Evolutionary conservation across 2,329 filamentous ascomycete species (phyloP), one percentile per base, ranked within the genome.

Genomic region (Uncinocarpus reesii): DNA sequence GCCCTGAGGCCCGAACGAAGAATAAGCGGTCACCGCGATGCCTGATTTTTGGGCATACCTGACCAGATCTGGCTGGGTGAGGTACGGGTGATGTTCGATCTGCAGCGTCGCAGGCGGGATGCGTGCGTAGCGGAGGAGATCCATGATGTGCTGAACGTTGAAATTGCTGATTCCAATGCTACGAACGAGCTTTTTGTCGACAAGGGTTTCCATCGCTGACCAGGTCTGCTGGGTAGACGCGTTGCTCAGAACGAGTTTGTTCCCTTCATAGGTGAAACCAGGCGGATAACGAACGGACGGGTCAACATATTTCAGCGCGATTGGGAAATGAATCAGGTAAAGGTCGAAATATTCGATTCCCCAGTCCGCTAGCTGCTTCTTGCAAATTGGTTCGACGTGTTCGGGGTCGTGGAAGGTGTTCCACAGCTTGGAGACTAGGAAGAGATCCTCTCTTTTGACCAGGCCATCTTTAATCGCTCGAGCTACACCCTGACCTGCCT

Each of bases 401-500:
- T 90, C 81, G 58, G 75, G 75, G 60, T 90, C 83, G 74, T 94
- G 86, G 78, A 88, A 94, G 56, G 81, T 82, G 73, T 90, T 88
- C 87, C 88, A 94, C 50, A 95, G 82, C 75, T 94, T 95, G 68
- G 83, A 87, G 55, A 89, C 84, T 63, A 95, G 81, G 78, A 94
- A 94, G 64, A 94, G 83, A 20, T 95, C 86, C 68, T 85, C 80
- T 52, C 86, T 83, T 73, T 82, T 87, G 58, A 89, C 84, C 50
- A 90, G 67, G 36, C 85, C 84, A 7, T 92, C 86, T 62, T 83
- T 77, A 69, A 92, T 86, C 60, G 86, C 86, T 57, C 83, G 83
- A 51, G 81, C 78, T 40, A 90, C 76, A 59, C 86, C 86, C 64
- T 88, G 71, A 51, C 85, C 86, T 55, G 77, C 80, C 67, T 88